These are phyloP conservation scores for Botryotinia globosa DNA, from an alignment of 2,329 filamentous ascomycete species.

Conservation along the genomic window DNA sequence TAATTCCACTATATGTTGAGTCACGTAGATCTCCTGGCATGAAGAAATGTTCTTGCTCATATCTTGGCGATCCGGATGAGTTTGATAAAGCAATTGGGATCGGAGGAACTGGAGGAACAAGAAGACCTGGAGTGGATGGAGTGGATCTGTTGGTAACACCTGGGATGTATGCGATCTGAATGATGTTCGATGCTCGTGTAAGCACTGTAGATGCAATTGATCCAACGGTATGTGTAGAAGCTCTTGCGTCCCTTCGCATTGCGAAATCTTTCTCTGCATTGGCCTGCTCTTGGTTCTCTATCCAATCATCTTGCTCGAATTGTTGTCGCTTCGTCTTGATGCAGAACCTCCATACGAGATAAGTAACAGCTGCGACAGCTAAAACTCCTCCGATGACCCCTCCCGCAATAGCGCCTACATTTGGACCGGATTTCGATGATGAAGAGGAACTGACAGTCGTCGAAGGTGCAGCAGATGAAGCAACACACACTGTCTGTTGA, in stretches of 20 bases:
- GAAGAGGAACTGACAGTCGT: conserved; percentile 32
- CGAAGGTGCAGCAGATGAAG: conserved; percentile 35
- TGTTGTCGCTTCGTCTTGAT: conserved; percentile 75
- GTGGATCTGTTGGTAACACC: conserved; percentile 91
- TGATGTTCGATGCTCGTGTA: conserved; percentile 95
- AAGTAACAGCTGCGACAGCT: conserved; percentile 71
- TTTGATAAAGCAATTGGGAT: conserved; percentile 68
- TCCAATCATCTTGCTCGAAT: conserved; percentile 58
- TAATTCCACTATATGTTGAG: conserved; percentile 80
- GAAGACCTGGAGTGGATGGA: conserved; percentile 73
- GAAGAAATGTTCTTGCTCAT: conserved; percentile 86
- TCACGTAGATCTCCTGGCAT: conserved; percentile 86
- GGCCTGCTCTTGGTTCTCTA: conserved; percentile 49
- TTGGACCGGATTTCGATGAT: conserved; percentile 52
- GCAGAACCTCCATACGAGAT: conserved; percentile 83
- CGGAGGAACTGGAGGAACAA: conserved; percentile 90
- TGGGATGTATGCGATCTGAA: conserved; percentile 98
- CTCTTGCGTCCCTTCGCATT: conserved; percentile 58
- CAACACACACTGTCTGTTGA: conserved; percentile 55
- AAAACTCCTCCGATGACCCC: conserved; percentile 83
- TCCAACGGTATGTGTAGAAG: conserved; percentile 79
- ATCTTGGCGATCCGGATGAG: conserved; percentile 55
- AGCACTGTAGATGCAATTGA: conserved; percentile 95
- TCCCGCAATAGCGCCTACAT: conserved; percentile 83
- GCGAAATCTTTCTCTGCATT: conserved; percentile 53